Percentiles rank a stretch among this genome's conserved stretches.
Conservation (phyloP, 495 filamentous ascomycete species). For the Friedmanniomyces endolithicus region DNA sequence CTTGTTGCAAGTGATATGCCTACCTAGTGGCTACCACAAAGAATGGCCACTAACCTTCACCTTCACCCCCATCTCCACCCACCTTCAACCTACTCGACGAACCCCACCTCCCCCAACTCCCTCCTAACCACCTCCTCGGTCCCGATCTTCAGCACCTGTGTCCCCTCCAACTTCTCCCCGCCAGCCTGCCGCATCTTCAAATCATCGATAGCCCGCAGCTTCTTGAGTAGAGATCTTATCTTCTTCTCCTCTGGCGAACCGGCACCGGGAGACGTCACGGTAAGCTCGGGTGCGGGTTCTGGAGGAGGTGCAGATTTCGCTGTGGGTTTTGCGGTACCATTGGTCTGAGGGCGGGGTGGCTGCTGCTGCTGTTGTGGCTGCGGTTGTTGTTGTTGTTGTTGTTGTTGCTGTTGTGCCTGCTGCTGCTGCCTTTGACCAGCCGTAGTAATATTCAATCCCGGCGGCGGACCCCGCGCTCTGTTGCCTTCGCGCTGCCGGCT, state of each 20-base stretch:
- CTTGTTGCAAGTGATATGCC: no score
- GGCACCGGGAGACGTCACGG: conserved; percentile 35
- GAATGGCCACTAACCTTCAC: neutral
- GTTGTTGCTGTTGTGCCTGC: neutral
- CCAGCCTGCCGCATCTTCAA: conserved; percentile 87
- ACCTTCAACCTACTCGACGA: neutral
- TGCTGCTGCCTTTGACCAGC: neutral
- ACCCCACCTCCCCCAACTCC: conserved; percentile 43
- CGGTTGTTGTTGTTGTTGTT: conserved; percentile 6
- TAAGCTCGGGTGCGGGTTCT: conserved; percentile 32
- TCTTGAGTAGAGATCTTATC: conserved; percentile 80
- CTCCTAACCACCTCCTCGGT: conserved; percentile 72
- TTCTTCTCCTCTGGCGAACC: conserved; percentile 66
- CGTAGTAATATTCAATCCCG: conserved; percentile 8
- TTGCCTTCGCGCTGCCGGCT: conserved; percentile 14
- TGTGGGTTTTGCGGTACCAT: neutral
- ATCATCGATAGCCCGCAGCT: conserved; percentile 93
- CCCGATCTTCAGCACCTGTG: conserved; percentile 94
- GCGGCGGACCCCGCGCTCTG: conserved; percentile 11
- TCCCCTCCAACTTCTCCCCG: conserved; percentile 94
- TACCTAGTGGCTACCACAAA: no score
- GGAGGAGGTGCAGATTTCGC: neutral
- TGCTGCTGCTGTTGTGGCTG: neutral
- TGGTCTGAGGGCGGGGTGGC: no score
- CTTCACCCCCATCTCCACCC: neutral